Evolutionary conservation across 225 moss, liverwort and hornwort species (phyloP).

Genomic region (Rhytidiadelphus loreus): DNA sequence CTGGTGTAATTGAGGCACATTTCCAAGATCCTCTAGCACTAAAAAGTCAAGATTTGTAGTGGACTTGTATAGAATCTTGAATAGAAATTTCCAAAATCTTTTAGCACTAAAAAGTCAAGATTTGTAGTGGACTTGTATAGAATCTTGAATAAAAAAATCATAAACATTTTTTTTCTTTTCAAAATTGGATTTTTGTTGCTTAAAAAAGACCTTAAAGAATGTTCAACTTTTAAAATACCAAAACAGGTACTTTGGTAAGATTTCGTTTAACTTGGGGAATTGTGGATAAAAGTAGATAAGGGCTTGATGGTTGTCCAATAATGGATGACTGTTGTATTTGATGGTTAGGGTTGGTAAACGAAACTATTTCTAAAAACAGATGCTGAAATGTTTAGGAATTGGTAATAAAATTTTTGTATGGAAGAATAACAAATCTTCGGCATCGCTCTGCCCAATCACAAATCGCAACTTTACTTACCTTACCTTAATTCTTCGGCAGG

Average conservation of each 20-base stretch:
- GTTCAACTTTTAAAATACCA: accelerated
- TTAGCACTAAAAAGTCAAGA: not conserved
- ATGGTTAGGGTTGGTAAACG: not conserved
- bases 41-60: not conserved
- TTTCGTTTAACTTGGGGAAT: not conserved
- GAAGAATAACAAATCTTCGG: not conserved
- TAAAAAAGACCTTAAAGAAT: not conserved
- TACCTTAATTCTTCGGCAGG: not conserved
- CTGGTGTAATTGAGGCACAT: not conserved
- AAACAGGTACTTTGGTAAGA: not conserved
- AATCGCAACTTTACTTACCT: not conserved
- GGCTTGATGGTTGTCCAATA: not conserved
- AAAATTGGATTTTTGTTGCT: too few species aligned
- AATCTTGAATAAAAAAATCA: not conserved
- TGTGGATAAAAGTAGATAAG: not conserved
- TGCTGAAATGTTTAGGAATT: too few species aligned
- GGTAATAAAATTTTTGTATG: too few species aligned
- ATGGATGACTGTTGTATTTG: not conserved
- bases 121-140: not conserved
- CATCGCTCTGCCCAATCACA: not conserved
- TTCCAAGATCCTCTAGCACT: not conserved
- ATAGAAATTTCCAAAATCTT: not conserved
- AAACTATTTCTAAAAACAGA: not conserved
- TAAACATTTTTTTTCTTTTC: not conserved
- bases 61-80: not conserved